A percentile compares a stretch with the other conserved stretches of the same genome.
These are phyloP conservation scores for Daldinia childiae DNA, from an alignment of 495 filamentous ascomycete species.

Conservation along the genomic window DNA sequence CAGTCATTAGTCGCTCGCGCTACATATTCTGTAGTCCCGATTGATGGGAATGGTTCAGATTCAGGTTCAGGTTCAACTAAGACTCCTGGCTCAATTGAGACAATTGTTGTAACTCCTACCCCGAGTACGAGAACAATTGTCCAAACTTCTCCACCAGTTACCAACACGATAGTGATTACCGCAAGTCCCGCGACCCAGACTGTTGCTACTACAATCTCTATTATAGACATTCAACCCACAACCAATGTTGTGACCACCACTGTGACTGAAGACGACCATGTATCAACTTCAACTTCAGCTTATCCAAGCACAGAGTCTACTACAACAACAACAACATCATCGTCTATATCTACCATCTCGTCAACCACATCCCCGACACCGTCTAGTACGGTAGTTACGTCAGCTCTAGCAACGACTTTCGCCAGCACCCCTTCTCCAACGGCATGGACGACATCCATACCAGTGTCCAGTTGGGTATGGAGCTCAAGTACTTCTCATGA, in stretches of 20 bases:
- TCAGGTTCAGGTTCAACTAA: slow-evolving; percentile 32
- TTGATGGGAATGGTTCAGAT: slow-evolving; percentile 42
- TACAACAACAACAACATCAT: slow-evolving; percentile 19
- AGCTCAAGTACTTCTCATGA: slow-evolving; percentile 42
- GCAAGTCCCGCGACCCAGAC: slow-evolving; percentile 41
- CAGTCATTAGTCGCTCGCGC: slow-evolving; percentile 38
- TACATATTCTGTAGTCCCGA: slow-evolving; percentile 51
- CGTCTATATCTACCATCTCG: slow-evolving; percentile 18
- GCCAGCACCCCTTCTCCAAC: slow-evolving; percentile 18
- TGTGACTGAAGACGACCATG: slow-evolving; percentile 26
- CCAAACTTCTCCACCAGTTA: slow-evolving; percentile 42
- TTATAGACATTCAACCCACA: slow-evolving; percentile 43
- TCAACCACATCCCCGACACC: slow-evolving; percentile 12
- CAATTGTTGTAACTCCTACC: slow-evolving; percentile 38
- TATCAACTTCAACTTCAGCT: slow-evolving; percentile 23
- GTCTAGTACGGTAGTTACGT: slow-evolving; percentile 9
- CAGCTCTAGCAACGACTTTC: slow-evolving; percentile 18
- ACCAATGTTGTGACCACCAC: slow-evolving; percentile 44
- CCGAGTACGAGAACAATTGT: slow-evolving; percentile 39
- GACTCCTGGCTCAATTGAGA: slow-evolving; percentile 34
- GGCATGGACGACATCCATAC: slow-evolving; percentile 25
- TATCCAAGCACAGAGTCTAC: slow-evolving; percentile 14
- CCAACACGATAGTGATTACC: slow-evolving; percentile 46
- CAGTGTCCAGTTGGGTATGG: slow-evolving; percentile 34
- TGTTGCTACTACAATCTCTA: slow-evolving; percentile 41